Evolutionary conservation across 2,329 filamentous ascomycete species (phyloP).

Genomic region (Botryotinia globosa): DNA sequence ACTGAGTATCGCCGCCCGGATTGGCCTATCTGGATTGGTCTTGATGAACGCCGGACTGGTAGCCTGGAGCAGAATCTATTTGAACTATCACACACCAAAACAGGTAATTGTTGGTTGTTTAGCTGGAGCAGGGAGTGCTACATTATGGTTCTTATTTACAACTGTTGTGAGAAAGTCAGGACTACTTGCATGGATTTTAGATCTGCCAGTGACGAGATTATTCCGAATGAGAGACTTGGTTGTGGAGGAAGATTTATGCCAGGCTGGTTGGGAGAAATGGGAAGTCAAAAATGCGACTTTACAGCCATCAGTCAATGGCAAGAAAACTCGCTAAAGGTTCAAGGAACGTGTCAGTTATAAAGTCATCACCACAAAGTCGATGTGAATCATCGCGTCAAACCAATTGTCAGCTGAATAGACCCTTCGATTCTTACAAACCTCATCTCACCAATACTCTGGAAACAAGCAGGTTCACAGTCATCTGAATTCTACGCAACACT

Average conservation of each 20-base stretch:
- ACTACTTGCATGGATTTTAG: constrained; percentile 69
- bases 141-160: constrained; percentile 76
- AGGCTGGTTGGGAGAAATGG: constrained; percentile 94
- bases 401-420: too few relatives aligned
- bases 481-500: neutral
- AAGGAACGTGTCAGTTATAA: neutral
- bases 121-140: constrained; percentile 68
- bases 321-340: constrained; percentile 32
- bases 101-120: constrained; percentile 80
- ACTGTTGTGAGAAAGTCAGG: constrained; percentile 64
- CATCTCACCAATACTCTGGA: neutral
- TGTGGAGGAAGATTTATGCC: constrained; percentile 81
- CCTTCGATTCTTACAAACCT: neutral
- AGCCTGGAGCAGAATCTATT: constrained; percentile 79
- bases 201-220: constrained; percentile 60
- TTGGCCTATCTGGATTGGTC: constrained; percentile 52
- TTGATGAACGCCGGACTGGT: constrained; percentile 64
- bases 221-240: constrained; percentile 80
- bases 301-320: constrained; percentile 36
- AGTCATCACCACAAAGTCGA: neutral
- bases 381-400: constrained; percentile 11
- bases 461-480: neutral
- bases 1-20: constrained; percentile 60
- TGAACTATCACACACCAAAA: constrained; percentile 85
- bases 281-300: constrained; percentile 46